Evolutionary conservation across 1,284 basidiomycete species (phyloP).

Genomic region (Mycena citricolor): DNA sequence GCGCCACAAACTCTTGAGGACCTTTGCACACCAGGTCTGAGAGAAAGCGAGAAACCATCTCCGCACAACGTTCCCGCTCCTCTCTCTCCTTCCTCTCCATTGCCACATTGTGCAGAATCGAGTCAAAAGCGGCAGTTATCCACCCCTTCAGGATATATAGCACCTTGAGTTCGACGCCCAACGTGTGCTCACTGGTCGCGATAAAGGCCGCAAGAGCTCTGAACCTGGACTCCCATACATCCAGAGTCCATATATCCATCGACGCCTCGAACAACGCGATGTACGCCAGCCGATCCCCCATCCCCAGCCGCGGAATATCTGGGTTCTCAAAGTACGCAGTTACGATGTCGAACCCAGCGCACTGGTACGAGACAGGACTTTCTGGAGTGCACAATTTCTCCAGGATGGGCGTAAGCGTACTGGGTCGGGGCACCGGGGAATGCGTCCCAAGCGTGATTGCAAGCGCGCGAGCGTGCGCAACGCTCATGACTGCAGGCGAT

Average conservation of each 20-base stretch:
- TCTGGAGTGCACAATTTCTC: constrained; percentile 53
- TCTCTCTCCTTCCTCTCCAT: constrained; percentile 43
- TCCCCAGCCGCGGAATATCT: constrained; percentile 43
- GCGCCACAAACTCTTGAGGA: constrained; percentile 50
- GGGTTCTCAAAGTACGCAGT: constrained; percentile 63
- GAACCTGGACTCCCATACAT: constrained; percentile 69
- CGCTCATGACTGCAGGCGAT: constrained; percentile 58
- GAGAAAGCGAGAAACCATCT: constrained; percentile 57
- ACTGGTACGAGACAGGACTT: constrained; percentile 55
- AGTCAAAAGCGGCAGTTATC: constrained; percentile 63
- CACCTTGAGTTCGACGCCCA: constrained; percentile 60
- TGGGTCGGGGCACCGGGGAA: constrained; percentile 49
- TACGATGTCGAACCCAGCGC: constrained; percentile 69
- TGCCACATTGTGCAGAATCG: constrained; percentile 40
- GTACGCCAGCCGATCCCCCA: constrained; percentile 58
- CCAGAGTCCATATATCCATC: constrained; percentile 50
- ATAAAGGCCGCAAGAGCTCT: constrained; percentile 65
- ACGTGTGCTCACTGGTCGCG: constrained; percentile 53
- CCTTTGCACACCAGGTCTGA: constrained; percentile 48
- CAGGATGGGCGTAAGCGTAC: constrained; percentile 55
- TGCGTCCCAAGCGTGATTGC: constrained; percentile 42
- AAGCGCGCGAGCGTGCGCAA: constrained; percentile 48
- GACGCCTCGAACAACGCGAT: constrained; percentile 58
- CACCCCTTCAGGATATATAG: constrained; percentile 58
- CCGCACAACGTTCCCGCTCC: constrained; percentile 63